These are phyloP conservation scores for Furculomyces boomerangus DNA, from an alignment of 371 early-diverging fungal genomes.

Conservation along the genomic window DNA sequence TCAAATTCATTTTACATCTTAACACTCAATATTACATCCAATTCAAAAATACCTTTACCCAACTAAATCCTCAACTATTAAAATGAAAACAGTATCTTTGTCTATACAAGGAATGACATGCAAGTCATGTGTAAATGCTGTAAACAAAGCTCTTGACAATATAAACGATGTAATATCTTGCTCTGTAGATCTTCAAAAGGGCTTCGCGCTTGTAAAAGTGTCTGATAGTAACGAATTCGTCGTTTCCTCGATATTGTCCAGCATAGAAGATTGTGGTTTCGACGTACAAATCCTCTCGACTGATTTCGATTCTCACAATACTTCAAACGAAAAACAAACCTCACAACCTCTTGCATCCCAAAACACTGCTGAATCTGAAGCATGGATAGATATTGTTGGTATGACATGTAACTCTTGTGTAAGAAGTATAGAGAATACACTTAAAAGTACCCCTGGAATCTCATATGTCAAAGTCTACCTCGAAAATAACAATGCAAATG, in stretches of 20 bases:
- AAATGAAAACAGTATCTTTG: not conserved
- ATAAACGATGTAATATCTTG: constrained; percentile 7
- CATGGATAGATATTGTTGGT: constrained; percentile 26
- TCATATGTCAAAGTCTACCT: constrained; percentile 22
- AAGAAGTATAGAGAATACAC: constrained; percentile 18
- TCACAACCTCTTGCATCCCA: not conserved
- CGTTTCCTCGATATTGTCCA: constrained; percentile 14
- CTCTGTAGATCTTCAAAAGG: constrained; percentile 9
- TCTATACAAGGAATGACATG: constrained; percentile 70
- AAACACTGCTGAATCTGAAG: constrained; percentile 27
- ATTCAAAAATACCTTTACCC: not conserved
- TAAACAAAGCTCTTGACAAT: constrained; percentile 28
- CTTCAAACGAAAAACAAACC: not conserved
- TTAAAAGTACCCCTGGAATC: constrained; percentile 22
- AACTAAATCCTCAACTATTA: not conserved
- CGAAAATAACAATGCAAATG: constrained; percentile 13
- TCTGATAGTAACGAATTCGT: constrained; percentile 7
- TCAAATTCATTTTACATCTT: not conserved
- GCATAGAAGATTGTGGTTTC: constrained; percentile 45
- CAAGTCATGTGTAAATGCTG: constrained; percentile 58
- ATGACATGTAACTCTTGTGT: constrained; percentile 51
- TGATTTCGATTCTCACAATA: not conserved
- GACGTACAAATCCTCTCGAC: constrained; percentile 3
- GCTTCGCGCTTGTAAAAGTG: constrained; percentile 12
- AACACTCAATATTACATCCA: not conserved